These are phyloP conservation scores for Camelina laxa DNA, from an alignment of 345 rosid species.

Conservation along the genomic window DNA sequence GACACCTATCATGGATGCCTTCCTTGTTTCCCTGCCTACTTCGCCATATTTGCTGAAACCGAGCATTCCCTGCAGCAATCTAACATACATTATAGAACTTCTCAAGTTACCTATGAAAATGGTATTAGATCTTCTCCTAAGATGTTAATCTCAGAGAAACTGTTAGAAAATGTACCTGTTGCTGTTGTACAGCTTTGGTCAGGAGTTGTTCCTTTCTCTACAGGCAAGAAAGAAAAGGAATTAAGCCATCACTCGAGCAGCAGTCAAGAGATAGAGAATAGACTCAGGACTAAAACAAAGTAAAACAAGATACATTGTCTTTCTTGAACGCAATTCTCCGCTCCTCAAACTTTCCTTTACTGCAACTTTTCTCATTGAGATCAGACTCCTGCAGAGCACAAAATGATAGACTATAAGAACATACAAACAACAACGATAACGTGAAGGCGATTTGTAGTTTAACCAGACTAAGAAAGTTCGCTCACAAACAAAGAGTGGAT, in stretches of 20 bases:
- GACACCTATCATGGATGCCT: conserved; percentile 49
- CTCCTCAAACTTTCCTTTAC: conserved; percentile 48
- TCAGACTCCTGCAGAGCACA: conserved; percentile 49
- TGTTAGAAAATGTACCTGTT: conserved; percentile 55
- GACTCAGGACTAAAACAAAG: background rate
- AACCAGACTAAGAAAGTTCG: background rate
- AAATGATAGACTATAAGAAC: conserved; percentile 3
- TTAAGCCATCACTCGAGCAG: background rate
- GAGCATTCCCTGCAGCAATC: conserved; percentile 68
- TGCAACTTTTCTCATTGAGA: conserved; percentile 44
- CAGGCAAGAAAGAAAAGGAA: conserved; percentile 17
- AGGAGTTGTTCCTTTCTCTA: conserved; percentile 63
- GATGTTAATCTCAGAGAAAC: background rate
- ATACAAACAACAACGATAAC: background rate
- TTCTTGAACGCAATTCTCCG: conserved; percentile 54
- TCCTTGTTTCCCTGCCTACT: conserved; percentile 56
- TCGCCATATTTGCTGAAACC: conserved; percentile 90
- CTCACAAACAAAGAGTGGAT: conserved; percentile 73
- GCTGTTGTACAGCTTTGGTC: conserved; percentile 62
- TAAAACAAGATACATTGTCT: conserved; percentile 50
- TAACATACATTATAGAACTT: conserved; percentile 28
- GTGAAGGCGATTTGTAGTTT: background rate
- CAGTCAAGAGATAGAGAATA: background rate
- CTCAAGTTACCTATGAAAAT: background rate
- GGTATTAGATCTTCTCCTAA: background rate